phyloP scores from a whole-genome alignment of 2,329 filamentous ascomycete species.

The Pyrenochaeta sp. region DNA sequence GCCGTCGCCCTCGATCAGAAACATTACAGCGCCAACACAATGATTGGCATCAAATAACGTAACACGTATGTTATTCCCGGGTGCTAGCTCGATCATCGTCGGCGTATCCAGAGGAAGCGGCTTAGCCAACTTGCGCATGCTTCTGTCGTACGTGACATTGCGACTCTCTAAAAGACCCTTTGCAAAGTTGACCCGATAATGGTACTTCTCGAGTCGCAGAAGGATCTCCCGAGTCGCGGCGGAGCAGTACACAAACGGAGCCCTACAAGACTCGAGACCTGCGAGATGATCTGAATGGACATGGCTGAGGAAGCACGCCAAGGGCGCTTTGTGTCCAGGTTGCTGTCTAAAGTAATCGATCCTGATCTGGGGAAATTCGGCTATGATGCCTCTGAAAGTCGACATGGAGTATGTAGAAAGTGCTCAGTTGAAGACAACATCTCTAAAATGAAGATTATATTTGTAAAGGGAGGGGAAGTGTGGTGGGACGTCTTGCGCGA shows the following conservation, averaged over 20 bases:
- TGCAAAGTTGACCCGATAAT: conserved; percentile 82
- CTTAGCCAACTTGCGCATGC: conserved; percentile 77
- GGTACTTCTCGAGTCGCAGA: conserved; percentile 78
- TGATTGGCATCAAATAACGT: conserved; percentile 93
- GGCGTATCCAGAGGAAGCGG: conserved; percentile 84
- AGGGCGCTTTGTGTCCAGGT: conserved; percentile 64
- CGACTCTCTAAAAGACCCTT: conserved; percentile 79
- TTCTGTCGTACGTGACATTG: conserved; percentile 74
- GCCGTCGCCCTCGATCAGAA: conserved; percentile 78
- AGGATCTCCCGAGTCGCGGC: conserved; percentile 82
- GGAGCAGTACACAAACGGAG: conserved; percentile 91
- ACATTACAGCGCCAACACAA: conserved; percentile 91
- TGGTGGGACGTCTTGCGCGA: background rate
- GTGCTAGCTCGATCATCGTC: conserved; percentile 76
- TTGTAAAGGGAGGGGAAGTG: background rate
- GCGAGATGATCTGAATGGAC: conserved; percentile 89
- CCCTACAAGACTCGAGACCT: conserved; percentile 77
- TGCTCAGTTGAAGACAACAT: conserved; percentile 4
- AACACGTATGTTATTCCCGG: conserved; percentile 74
- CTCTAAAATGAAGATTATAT: background rate
- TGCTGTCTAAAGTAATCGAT: conserved; percentile 82
- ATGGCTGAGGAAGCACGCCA: conserved; percentile 91
- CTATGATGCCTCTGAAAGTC: conserved; percentile 47
- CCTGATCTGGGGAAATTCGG: conserved; percentile 78
- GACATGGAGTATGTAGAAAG: conserved; percentile 31